phyloP scores from a whole-genome alignment of 352 stramenopile species.

The Pythium aphanidermatum region DNA sequence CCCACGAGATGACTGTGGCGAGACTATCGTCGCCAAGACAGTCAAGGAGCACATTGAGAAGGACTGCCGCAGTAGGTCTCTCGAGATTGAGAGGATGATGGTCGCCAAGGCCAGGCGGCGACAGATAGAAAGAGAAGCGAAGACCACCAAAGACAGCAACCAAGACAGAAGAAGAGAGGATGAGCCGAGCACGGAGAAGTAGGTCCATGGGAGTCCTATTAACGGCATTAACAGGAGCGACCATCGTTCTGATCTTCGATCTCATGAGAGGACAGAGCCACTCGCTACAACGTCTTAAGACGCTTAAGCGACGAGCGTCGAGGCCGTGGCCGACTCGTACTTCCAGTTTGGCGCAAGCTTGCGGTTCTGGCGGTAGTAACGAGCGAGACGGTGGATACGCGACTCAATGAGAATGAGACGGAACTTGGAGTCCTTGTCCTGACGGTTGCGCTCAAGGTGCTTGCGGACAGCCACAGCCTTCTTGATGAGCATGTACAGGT shows the following conservation, averaged over 20 bases:
- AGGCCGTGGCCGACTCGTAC: slow-evolving; percentile 98
- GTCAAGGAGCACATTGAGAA: slow-evolving; percentile 27
- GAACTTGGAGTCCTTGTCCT: slow-evolving; percentile 99
- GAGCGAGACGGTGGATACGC: slow-evolving; percentile 97
- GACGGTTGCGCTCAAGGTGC: slow-evolving; percentile 99
- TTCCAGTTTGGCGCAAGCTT: slow-evolving; percentile 99
- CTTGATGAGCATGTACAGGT: slow-evolving; percentile 99
- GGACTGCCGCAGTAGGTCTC: slow-evolving; percentile 33
- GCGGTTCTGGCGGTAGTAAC: slow-evolving; percentile 99
- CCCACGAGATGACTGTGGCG: slow-evolving; percentile 36
- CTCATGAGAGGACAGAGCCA: slow-evolving; percentile 12
- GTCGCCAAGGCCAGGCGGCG: slow-evolving; percentile 29
- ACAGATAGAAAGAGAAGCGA: neutral
- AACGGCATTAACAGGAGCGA: too few species aligned
- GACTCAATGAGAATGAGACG: slow-evolving; percentile 99
- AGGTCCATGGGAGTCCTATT: too few species aligned
- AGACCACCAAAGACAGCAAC: neutral
- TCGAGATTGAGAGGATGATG: slow-evolving; percentile 18
- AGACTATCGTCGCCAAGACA: slow-evolving; percentile 42
- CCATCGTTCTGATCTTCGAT: slow-evolving; percentile 26
- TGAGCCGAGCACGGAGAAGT: too few species aligned
- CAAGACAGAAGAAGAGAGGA: slow-evolving; percentile 11
- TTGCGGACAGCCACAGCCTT: slow-evolving; percentile 99
- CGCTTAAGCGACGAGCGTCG: slow-evolving; percentile 98
- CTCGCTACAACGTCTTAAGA: neutral